phyloP scores from a whole-genome alignment of 768 basidiomycete genomes.

The Mycena kentingensis region DNA sequence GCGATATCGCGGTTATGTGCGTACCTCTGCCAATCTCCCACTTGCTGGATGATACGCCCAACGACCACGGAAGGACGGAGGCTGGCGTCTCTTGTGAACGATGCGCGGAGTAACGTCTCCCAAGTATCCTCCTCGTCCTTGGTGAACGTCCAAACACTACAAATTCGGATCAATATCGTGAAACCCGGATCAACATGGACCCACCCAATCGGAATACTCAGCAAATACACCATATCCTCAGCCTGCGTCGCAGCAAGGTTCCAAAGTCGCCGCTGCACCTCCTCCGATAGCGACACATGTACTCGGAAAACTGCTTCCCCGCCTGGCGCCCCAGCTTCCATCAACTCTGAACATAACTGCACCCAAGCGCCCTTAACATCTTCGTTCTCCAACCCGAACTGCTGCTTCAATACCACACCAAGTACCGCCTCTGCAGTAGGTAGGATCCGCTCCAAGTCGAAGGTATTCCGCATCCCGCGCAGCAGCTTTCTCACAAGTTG shows the following conservation, averaged over 20 bases:
- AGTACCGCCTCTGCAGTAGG: constrained; percentile 50
- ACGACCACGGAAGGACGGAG: constrained; percentile 25
- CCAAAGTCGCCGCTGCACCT: constrained; percentile 53
- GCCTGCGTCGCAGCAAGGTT: constrained; percentile 39
- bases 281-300: constrained; percentile 29
- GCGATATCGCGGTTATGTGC: background rate
- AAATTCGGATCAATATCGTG: constrained; percentile 6
- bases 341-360: constrained; percentile 48
- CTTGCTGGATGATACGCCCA: constrained; percentile 29
- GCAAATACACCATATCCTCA: constrained; percentile 43
- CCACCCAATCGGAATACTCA: constrained; percentile 53
- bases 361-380: too few species aligned
- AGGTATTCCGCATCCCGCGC: constrained; percentile 52
- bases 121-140: constrained; percentile 45
- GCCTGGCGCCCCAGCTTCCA: constrained; percentile 43
- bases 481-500: constrained; percentile 48
- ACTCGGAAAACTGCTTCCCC: constrained; percentile 36
- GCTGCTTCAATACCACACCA: constrained; percentile 43
- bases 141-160: constrained; percentile 50
- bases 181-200: constrained; percentile 12
- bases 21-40: constrained; percentile 23
- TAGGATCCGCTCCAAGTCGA: constrained; percentile 41
- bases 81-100: constrained; percentile 27
- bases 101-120: constrained; percentile 38
- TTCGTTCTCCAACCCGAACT: constrained; percentile 43